A percentile compares a stretch with the other conserved stretches of the same genome.
phyloP scores from a whole-genome alignment of 345 rosid species.

The Bruguiera sexangula region DNA sequence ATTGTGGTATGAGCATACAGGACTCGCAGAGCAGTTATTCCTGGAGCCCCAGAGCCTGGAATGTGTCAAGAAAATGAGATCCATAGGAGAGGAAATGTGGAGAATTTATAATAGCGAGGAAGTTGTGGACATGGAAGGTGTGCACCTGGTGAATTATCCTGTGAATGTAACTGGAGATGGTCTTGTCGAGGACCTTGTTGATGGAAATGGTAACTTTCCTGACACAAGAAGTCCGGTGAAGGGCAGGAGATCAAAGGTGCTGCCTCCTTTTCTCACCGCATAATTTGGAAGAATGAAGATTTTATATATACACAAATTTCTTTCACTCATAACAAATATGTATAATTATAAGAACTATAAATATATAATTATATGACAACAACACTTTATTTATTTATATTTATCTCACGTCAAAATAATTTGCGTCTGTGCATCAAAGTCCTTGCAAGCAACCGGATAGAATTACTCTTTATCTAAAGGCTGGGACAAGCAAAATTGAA shows the following conservation, averaged over 20 bases:
- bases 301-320: too few species aligned
- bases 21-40: conserved; percentile 36
- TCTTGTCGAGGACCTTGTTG: conserved; percentile 40
- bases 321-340: too few species aligned
- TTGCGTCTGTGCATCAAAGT: too few species aligned
- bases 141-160: conserved; percentile 69
- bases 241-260: conserved; percentile 65
- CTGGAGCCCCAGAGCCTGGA: conserved; percentile 54
- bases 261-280: conserved; percentile 65
- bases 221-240: conserved; percentile 68
- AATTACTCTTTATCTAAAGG: too few species aligned
- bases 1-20: conserved; percentile 73
- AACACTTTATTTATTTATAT: too few species aligned
- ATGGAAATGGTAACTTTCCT: conserved; percentile 52
- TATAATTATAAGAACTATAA: too few species aligned
- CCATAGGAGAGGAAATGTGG: conserved; percentile 71
- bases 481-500: too few species aligned
- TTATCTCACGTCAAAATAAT: too few species aligned
- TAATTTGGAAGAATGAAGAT: conserved; percentile 6
- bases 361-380: too few species aligned
- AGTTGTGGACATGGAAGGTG: conserved; percentile 67
- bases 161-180: conserved; percentile 56
- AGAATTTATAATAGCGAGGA: conserved; percentile 57
- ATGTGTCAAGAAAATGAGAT: conserved; percentile 48
- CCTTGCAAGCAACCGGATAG: too few species aligned